Base-by-base conservation (phyloP, 139 green algal genomes). In the Pleodorina starrii region DNA sequence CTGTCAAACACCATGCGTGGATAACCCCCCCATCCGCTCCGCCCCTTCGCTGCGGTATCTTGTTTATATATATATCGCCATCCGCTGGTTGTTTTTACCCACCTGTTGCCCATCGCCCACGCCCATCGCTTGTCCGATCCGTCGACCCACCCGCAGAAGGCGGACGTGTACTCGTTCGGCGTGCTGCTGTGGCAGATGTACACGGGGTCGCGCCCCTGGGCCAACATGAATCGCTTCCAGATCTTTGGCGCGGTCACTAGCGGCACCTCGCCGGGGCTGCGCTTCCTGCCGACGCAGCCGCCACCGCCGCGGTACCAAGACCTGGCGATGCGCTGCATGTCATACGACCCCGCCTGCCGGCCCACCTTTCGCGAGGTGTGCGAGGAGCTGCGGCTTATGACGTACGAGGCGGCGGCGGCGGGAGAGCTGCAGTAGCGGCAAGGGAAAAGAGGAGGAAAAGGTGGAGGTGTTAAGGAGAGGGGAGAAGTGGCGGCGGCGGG, bases 181-280 rank as follows among this genome's bases (percentile, higher is more conserved):
- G 92, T 94, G 57, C 88, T 94, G 66, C 74, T 94, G 74, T 94
- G 90, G 90, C 84, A 93, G 60, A 93, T 90, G 78, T 92, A 73
- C 77, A 92, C 90, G 0, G 78, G 90, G 40, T 76, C 48, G 32
- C 82, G 90, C 5, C 88, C 92, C 48, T 94, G 88, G 88, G 81
- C 90, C 5, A 87, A 87, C 50, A 75, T 93, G 43, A 88, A 48
- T 36, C 89, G 88, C 43, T 73, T 77, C 78, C 88, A 91, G 66
- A 88, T 88, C 36, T 36, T 88, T 40, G 32, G 43, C 43, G 68
- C 82, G 59, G 46, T 88, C 5, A 88, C 82, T 4, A 50, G 10
- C 16, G 44, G 29, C 44, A 29, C 32, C 19, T 19, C 10, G 17
- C 19, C 66, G 32, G 63, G 63, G 10, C 82, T 88, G 66, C 82